Conservation (phyloP, 495 filamentous ascomycete genomes). For the Penicillium tannophilum region DNA sequence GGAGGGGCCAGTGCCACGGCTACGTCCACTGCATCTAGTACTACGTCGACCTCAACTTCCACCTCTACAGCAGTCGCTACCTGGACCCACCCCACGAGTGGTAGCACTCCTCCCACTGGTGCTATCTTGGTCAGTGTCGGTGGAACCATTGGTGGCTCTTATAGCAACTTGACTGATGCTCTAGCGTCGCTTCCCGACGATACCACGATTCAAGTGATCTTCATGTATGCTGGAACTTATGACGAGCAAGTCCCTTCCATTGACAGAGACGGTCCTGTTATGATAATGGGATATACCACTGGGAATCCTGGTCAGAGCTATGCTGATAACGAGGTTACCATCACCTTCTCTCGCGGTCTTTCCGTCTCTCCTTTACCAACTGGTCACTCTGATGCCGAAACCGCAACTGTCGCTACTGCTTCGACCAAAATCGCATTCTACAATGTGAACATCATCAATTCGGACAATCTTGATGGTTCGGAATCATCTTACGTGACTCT, state of each 20-base stretch:
- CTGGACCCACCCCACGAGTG: slow-evolving; percentile 14
- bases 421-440: slow-evolving; percentile 19
- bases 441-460: slow-evolving; percentile 19
- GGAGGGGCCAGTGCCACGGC: slow-evolving; percentile 4
- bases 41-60: not conserved
- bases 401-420: slow-evolving; percentile 15
- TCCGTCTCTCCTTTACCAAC: slow-evolving; percentile 18
- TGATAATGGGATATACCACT: slow-evolving; percentile 17
- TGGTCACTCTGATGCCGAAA: slow-evolving; percentile 22
- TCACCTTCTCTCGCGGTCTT: slow-evolving; percentile 19
- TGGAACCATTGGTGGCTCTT: slow-evolving; percentile 6
- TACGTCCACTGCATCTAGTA: not conserved
- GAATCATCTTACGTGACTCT: slow-evolving; percentile 15
- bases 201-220: slow-evolving; percentile 8
- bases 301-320: slow-evolving; percentile 17
- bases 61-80: slow-evolving; percentile 3
- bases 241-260: slow-evolving; percentile 13
- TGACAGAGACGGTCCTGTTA: slow-evolving; percentile 8
- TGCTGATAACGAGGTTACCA: slow-evolving; percentile 19
- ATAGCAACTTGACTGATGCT: slow-evolving; percentile 15
- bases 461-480: slow-evolving; percentile 16
- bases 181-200: slow-evolving; percentile 11
- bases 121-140: slow-evolving; percentile 7
- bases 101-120: slow-evolving; percentile 11
- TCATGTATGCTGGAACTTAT: slow-evolving; percentile 15